Percentiles rank a stretch among this genome's conserved stretches.
Conservation (phyloP, 495 filamentous ascomycete genomes). For the Penicillium pancosmium region DNA sequence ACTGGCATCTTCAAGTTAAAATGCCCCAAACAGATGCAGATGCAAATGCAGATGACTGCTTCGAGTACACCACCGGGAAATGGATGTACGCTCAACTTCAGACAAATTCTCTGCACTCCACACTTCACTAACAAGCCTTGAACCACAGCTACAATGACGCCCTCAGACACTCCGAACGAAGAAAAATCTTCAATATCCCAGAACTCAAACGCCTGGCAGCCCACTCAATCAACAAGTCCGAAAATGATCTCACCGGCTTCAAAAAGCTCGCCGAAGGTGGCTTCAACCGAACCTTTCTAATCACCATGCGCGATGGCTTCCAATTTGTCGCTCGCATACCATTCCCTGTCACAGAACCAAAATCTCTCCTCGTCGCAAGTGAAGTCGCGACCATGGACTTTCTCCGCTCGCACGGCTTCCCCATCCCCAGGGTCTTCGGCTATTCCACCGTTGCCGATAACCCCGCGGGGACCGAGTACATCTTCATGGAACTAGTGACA, state of each 20-base stretch:
- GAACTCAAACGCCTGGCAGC: slow-evolving; percentile 31
- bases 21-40: not conserved
- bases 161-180: slow-evolving; percentile 19
- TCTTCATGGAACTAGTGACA: slow-evolving; percentile 26
- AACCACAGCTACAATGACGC: slow-evolving; percentile 27
- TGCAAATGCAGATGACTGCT: slow-evolving; percentile 9
- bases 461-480: slow-evolving; percentile 28
- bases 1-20: not conserved
- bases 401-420: slow-evolving; percentile 29
- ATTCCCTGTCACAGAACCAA: slow-evolving; percentile 13
- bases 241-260: slow-evolving; percentile 23
- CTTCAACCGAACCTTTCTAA: slow-evolving; percentile 32
- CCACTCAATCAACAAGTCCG: slow-evolving; percentile 9
- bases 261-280: slow-evolving; percentile 38
- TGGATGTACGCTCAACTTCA: slow-evolving; percentile 12
- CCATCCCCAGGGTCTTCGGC: slow-evolving; percentile 24
- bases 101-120: not conserved
- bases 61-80: slow-evolving; percentile 17
- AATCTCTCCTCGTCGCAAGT: slow-evolving; percentile 24
- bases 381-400: slow-evolving; percentile 42
- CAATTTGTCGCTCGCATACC: slow-evolving; percentile 26
- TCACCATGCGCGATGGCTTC: slow-evolving; percentile 28
- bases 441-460: slow-evolving; percentile 22
- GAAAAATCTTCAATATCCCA: slow-evolving; percentile 27
- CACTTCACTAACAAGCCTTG: not conserved